phyloP scores from a whole-genome alignment of 306 rosid genomes.

The Dalbergia cochinchinensis region DNA sequence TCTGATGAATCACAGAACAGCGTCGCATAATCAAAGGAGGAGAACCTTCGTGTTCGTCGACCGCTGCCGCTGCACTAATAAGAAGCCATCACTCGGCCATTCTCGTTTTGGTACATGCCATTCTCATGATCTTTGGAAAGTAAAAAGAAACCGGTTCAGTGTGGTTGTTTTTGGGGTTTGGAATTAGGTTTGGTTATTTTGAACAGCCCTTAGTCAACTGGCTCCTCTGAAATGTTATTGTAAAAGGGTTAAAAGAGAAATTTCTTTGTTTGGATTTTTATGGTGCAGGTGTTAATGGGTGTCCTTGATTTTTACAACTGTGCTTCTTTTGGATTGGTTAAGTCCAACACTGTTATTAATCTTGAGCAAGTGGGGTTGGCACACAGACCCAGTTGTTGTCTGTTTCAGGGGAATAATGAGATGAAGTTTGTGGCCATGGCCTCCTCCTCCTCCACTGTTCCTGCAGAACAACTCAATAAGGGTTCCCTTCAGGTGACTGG shows the following conservation, averaged over 20 bases:
- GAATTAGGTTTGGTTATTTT: no score
- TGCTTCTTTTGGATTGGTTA: slow-evolving; percentile 48
- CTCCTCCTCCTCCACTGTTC: slow-evolving; percentile 56
- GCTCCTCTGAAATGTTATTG: background rate
- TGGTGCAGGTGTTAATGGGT: slow-evolving; percentile 65
- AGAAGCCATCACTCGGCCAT: no score
- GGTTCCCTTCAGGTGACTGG: slow-evolving; percentile 59
- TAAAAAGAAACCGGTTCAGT: no score
- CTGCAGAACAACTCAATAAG: slow-evolving; percentile 58
- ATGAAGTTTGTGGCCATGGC: slow-evolving; percentile 67
- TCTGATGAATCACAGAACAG: no score
- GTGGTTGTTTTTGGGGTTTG: no score
- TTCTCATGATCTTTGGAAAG: no score
- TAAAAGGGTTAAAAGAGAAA: background rate
- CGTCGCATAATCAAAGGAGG: no score
- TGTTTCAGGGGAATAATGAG: slow-evolving; percentile 49
- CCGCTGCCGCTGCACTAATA: no score
- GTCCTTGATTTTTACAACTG: slow-evolving; percentile 52
- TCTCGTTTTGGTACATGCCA: no score
- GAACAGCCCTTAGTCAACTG: no score
- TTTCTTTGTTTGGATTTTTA: background rate
- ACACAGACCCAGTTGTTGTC: slow-evolving; percentile 46
- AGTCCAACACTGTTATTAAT: slow-evolving; percentile 25
- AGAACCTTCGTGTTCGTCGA: no score
- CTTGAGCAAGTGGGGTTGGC: slow-evolving; percentile 40